Base-by-base conservation (phyloP, 1,284 basidiomycete genomes). In the Volvariella volvacea region DNA sequence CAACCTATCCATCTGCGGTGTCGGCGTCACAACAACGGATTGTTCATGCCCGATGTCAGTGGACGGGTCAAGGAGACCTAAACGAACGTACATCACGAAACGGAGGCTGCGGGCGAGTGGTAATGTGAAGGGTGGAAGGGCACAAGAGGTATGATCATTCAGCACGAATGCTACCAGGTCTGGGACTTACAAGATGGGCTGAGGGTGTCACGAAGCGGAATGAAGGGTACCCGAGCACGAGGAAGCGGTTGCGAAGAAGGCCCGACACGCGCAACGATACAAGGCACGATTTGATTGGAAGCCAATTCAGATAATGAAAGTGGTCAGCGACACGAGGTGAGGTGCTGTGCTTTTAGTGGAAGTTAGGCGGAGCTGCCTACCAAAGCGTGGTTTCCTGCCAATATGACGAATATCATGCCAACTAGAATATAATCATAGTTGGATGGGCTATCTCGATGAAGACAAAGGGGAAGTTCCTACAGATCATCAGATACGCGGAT, bases 351-450 rank as follows among this genome's bases (percentile, higher is more conserved):
- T 7, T 6, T 36, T 4, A n/a, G 12, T 28, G 25, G 25, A 28
- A 28, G 25, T 12, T 4, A 37, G 22, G 43, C 44, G 28, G 22
- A 41, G 30, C 14, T 36, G 64, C 72, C 37, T 40, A 76, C 74
- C 53, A 76, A 50, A 4, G 74, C 76, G 53, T 73, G 73, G 50
- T 78, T 76, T 42, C 75, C 75, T 14, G 74, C 75, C 16, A 78
- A 52, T 43, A 78, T 76, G 2, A 60, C 62, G 41, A 76, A 73
- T 7, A 28, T 28, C 25, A 28, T 28, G 25, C 25, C 25, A 28
- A 28, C 25, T 28, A 28, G 25, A 28, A n/a, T n/a, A n/a, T n/a
- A n/a, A n/a, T n/a, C n/a, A n/a, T n/a, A n/a, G n/a, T n/a, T n/a
- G n/a, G n/a, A n/a, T n/a, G n/a, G n/a, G n/a, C n/a, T n/a, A n/a